A percentile compares a stretch with the other conserved stretches of the same genome.
Conservation (phyloP, 1,284 basidiomycete species). For the Cryptococcus depauperatus region DNA sequence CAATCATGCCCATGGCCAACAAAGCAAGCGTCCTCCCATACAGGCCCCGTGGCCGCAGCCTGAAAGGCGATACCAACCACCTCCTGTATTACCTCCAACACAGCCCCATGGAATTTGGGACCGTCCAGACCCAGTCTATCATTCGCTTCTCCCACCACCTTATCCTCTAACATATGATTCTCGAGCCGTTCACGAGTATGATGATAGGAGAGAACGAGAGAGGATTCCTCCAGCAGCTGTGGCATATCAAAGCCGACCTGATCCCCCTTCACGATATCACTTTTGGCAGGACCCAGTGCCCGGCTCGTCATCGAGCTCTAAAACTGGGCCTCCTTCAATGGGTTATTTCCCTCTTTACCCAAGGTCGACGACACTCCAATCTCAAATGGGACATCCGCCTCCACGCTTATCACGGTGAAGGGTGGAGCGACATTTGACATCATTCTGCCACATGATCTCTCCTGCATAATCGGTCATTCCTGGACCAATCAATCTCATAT, state of each 20-base stretch:
- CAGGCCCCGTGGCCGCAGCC: neutral
- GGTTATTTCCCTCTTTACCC: constrained; percentile 1
- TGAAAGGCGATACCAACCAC: neutral
- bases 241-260: neutral
- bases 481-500: neutral
- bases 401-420: neutral
- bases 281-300: neutral
- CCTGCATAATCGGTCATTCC: neutral
- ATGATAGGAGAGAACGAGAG: neutral
- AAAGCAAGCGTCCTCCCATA: neutral
- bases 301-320: neutral
- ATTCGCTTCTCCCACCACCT: neutral
- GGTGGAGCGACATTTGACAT: neutral
- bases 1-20: neutral
- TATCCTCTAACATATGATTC: constrained; percentile 1
- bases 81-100: neutral
- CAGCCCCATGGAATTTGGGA: neutral
- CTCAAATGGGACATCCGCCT: neutral
- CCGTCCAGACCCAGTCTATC: neutral
- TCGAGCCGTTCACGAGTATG: constrained; percentile 2
- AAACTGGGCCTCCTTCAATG: neutral
- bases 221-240: neutral
- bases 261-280: neutral
- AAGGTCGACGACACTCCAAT: neutral
- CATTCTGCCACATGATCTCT: neutral